phyloP scores from a whole-genome alignment of 139 green algal genomes.

The Chlorella sp. region DNA sequence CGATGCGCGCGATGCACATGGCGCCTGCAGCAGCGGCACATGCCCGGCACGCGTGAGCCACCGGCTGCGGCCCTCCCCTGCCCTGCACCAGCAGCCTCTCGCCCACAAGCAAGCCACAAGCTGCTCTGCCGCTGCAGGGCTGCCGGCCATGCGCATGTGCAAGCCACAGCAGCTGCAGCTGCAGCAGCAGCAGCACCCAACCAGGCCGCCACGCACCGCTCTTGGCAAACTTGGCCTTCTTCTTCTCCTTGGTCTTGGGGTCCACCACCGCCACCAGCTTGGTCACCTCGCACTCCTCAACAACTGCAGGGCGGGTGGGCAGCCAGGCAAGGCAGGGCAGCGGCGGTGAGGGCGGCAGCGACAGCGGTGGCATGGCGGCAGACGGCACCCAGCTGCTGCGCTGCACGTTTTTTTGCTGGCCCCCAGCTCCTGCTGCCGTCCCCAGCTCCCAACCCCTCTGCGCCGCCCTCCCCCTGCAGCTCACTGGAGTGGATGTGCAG shows the following conservation, averaged over 20 bases:
- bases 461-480: not conserved
- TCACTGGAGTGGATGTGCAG: slow-evolving; percentile 85
- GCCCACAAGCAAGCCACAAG: no score
- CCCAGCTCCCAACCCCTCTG: no score
- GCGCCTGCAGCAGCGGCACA: slow-evolving; percentile 4
- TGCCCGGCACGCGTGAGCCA: no score
- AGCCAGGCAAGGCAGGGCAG: no score
- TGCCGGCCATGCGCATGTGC: no score
- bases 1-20: slow-evolving; percentile 64
- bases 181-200: no score
- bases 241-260: slow-evolving; percentile 88
- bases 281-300: slow-evolving; percentile 97
- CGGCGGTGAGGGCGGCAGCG: not conserved
- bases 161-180: no score
- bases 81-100: no score
- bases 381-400: no score
- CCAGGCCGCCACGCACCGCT: slow-evolving; percentile 34
- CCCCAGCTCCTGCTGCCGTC: not conserved
- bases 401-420: no score
- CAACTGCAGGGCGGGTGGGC: slow-evolving; percentile 39
- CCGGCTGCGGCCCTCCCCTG: no score
- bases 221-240: slow-evolving; percentile 88
- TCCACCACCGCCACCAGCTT: slow-evolving; percentile 86
- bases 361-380: not conserved
- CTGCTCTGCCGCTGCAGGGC: no score